A percentile compares a stretch with the other conserved stretches of the same genome.
Evolutionary conservation across 140 eudicot genomes (phyloP).

Genomic region (Flaveria floridana): DNA sequence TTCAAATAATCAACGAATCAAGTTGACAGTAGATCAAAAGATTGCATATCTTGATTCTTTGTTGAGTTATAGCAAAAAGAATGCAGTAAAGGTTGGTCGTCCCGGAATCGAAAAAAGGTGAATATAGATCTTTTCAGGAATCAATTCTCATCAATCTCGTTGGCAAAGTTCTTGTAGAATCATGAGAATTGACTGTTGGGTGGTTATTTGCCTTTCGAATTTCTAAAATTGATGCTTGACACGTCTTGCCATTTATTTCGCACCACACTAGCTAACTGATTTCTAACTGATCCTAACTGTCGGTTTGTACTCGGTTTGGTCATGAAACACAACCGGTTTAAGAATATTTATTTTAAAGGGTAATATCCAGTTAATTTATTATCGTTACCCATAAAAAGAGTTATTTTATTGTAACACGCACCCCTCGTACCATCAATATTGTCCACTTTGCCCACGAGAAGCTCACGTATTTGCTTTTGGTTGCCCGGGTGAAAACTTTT

Average conservation of each 20-base stretch:
- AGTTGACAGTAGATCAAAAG: conserved; percentile 32
- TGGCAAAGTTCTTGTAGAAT: conserved; percentile 24
- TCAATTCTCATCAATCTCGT: conserved; percentile 26
- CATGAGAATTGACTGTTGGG: conserved; percentile 21
- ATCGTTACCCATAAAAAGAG: too few species aligned
- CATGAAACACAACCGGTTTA: too few species aligned
- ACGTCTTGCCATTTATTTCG: conserved; percentile 14
- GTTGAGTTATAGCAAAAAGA: conserved; percentile 18
- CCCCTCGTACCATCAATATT: too few species aligned
- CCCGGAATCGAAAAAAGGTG: conserved; percentile 5
- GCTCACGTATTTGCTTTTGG: too few species aligned
- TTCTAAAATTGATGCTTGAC: conserved; percentile 13
- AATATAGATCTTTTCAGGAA: conserved; percentile 31
- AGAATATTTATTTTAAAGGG: too few species aligned
- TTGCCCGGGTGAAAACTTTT: too few species aligned
- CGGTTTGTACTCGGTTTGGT: too few species aligned
- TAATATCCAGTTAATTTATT: too few species aligned
- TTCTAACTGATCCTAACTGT: too few species aligned
- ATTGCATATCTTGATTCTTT: conserved; percentile 29
- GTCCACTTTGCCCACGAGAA: too few species aligned
- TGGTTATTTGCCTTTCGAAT: conserved; percentile 10
- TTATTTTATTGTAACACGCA: too few species aligned
- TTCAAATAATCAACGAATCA: conserved; percentile 5
- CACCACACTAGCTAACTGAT: too few species aligned
- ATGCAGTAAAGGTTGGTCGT: conserved; percentile 14